Percentiles rank a stretch among this genome's conserved stretches.
phyloP scores from a whole-genome alignment of 2,329 filamentous ascomycete genomes.

The Incumbomyces lentus region DNA sequence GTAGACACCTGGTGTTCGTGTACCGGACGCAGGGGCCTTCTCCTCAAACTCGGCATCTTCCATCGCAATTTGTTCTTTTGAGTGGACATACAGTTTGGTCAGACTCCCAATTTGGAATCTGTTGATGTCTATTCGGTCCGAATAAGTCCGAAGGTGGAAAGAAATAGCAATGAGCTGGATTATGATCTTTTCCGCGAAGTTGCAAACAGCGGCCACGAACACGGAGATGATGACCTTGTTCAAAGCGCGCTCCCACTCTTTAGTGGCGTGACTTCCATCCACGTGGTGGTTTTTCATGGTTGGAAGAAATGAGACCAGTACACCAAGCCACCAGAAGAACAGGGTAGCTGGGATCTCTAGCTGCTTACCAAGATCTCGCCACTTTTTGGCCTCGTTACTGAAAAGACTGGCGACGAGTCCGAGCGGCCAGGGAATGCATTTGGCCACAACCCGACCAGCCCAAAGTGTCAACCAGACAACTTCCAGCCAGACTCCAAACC shows the following conservation, averaged over 20 bases:
- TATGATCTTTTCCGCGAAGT: conserved; percentile 83
- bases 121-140: conserved; percentile 81
- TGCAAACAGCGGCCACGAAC: conserved; percentile 70
- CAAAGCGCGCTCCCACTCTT: conserved; percentile 62
- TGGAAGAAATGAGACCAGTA: conserved; percentile 75
- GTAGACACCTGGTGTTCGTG: conserved; percentile 62
- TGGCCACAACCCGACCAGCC: conserved; percentile 59
- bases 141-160: conserved; percentile 85
- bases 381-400: conserved; percentile 84
- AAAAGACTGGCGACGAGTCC: conserved; percentile 60
- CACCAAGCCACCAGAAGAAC: conserved; percentile 85
- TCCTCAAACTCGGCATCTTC: conserved; percentile 69
- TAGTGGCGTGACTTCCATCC: conserved; percentile 42
- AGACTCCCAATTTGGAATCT: conserved; percentile 72
- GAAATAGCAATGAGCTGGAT: conserved; percentile 91
- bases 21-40: conserved; percentile 47
- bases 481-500: conserved; percentile 94
- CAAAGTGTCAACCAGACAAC: conserved; percentile 87
- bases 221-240: conserved; percentile 79
- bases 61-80: conserved; percentile 53
- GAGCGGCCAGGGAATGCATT: conserved; percentile 52
- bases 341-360: conserved; percentile 76
- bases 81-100: conserved; percentile 55
- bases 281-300: conserved; percentile 61
- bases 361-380: conserved; percentile 77